Base-by-base conservation (phyloP, 805 yeast genomes). In the Myxozyma geophila region DNA sequence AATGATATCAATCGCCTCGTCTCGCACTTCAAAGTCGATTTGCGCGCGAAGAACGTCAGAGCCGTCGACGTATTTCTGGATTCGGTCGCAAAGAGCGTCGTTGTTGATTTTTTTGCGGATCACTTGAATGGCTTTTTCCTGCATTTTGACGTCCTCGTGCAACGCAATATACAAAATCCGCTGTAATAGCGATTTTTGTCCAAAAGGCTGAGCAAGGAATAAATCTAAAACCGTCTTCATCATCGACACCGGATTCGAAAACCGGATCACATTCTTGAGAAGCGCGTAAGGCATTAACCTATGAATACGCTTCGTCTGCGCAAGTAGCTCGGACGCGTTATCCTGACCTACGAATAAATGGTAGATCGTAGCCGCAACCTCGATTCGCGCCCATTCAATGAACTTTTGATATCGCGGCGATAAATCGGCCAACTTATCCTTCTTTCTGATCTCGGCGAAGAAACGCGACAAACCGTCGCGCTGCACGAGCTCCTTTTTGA, bases 231-330 rank as follows among this genome's bases (percentile, higher is more conserved):
- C 77, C 23, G 87, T 85, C 65, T 92, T 89, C 78, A 90, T 85
- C 35, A 93, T 86, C 48, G 87, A 84, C 76, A 92, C 85, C 1
- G 99, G 98, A 72, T 93, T 93, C 0, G 98, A 90, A 64, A 88
- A 85, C 71, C 86, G 83, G 72, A 95, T 75, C 23, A 93, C 88
- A 21, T 90, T 89, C 49, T 87, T 86, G 74, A 92, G 84, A 41
- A 93, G 73, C 1, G 82, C 77, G 74, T 93, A 95, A 0, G 98
- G 99, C 77, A 93, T 84, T 63, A 90, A 72, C 39, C 81, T 77
- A 76, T 93, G 97, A 46, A 95, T 77, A 62, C 87, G 83, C 67
- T 85, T 85, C 39, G 89, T 78, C 72, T 90, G 91, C 12, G 83
- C 81, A 70, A 88, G 86, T 70, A 89, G 79, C 70, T 90, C 97